Evolutionary conservation across 78 protist genomes (phyloP).

Genomic region (Chrysochromulina parva): DNA sequence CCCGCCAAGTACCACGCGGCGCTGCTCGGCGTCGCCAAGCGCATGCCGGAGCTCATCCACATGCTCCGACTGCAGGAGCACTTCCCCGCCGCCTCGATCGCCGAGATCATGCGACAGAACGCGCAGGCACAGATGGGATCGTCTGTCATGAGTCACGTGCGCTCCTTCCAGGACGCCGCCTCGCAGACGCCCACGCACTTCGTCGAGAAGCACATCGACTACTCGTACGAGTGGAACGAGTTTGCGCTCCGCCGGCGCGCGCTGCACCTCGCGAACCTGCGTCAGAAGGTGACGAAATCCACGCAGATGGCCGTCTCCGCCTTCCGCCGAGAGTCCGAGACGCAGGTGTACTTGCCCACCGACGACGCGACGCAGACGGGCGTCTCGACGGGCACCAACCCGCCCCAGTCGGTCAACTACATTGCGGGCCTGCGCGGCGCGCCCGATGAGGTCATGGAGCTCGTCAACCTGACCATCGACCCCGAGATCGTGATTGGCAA

Average conservation of each 20-base stretch:
- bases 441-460: neutral
- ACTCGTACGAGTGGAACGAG: constrained; percentile 60
- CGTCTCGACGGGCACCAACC: neutral
- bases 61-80: constrained; percentile 16
- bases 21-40: neutral
- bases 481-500: neutral
- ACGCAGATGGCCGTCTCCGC: constrained; percentile 33
- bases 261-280: constrained; percentile 52
- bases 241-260: constrained; percentile 69
- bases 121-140: neutral
- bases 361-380: constrained; percentile 33
- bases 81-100: neutral
- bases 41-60: constrained; percentile 14
- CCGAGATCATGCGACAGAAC: neutral
- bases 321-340: constrained; percentile 40
- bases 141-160: too few species aligned
- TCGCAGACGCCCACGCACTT: neutral
- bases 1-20: neutral
- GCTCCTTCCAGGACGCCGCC: neutral
- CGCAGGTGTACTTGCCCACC: constrained; percentile 59
- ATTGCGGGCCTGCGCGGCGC: neutral
- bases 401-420: neutral
- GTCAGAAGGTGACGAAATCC: constrained; percentile 46
- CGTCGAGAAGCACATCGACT: constrained; percentile 25
- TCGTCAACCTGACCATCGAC: constrained; percentile 19